phyloP scores from a whole-genome alignment of 78 protist genomes.

The Blattamonas nauphoetae region DNA sequence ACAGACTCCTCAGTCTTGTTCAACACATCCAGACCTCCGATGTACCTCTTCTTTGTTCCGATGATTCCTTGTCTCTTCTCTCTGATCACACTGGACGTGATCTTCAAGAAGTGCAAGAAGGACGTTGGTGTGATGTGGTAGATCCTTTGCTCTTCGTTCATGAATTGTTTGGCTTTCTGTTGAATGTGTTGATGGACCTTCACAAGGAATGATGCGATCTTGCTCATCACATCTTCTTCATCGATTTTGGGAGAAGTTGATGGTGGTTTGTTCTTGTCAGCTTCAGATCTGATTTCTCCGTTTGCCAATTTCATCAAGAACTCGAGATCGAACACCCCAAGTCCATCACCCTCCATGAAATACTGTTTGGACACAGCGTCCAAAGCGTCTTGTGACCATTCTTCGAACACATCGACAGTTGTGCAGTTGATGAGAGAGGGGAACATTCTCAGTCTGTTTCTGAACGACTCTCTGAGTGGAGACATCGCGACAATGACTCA shows the following conservation, averaged over 20 bases:
- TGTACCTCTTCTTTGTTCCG: slow-evolving; percentile 20
- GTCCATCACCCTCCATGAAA: not conserved
- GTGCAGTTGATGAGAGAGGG: slow-evolving; percentile 77
- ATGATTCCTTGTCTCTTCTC: slow-evolving; percentile 5
- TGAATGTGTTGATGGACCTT: slow-evolving; percentile 30
- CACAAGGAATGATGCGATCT: slow-evolving; percentile 2
- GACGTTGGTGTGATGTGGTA: slow-evolving; percentile 53
- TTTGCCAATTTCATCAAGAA: not conserved
- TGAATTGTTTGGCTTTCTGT: slow-evolving; percentile 23
- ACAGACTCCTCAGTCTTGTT: slow-evolving; percentile 41
- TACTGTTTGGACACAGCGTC: slow-evolving; percentile 32
- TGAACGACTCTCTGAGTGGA: slow-evolving; percentile 55
- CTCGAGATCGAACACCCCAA: not conserved
- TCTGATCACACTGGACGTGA: slow-evolving; percentile 31
- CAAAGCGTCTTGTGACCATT: slow-evolving; percentile 71
- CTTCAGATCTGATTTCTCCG: too few species aligned
- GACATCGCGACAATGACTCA: slow-evolving; percentile 52
- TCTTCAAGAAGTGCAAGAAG: slow-evolving; percentile 44
- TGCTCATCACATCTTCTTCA: not conserved
- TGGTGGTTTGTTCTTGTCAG: not conserved
- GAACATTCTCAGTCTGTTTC: slow-evolving; percentile 54
- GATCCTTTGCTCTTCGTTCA: not conserved
- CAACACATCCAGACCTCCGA: slow-evolving; percentile 51
- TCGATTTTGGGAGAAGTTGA: not conserved
- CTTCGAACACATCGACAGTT: slow-evolving; percentile 65